A percentile compares a stretch with the other conserved stretches of the same genome.
Conservation (phyloP, 2,329 filamentous ascomycete genomes). For the Blastomyces parvus region DNA sequence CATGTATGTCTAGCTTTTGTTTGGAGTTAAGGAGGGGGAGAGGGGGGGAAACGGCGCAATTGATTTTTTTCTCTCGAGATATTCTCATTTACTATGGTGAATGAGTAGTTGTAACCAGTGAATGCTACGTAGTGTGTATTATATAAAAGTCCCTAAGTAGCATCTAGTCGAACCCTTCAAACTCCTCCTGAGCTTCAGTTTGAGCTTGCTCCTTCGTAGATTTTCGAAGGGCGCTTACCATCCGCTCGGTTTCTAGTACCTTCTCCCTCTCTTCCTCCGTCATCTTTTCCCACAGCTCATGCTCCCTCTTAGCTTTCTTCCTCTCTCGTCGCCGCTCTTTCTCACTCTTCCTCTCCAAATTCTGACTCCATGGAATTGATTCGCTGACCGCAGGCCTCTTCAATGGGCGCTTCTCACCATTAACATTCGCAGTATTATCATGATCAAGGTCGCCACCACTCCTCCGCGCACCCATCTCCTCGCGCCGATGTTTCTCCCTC, state of each 20-base stretch:
- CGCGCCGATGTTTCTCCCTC: conserved; percentile 56
- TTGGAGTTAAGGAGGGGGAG: neutral
- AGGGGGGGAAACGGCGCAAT: neutral
- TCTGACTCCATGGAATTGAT: conserved; percentile 64
- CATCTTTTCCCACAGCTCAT: conserved; percentile 54
- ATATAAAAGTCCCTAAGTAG: neutral
- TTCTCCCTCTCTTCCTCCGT: conserved; percentile 60
- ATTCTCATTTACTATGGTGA: neutral
- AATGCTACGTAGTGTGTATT: neutral
- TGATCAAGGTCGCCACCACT: neutral
- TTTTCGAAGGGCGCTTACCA: conserved; percentile 54
- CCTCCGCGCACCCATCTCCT: conserved; percentile 45
- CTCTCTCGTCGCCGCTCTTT: conserved; percentile 55
- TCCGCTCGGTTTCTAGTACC: conserved; percentile 51
- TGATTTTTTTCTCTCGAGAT: neutral
- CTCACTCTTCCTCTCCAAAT: conserved; percentile 56
- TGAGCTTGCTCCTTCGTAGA: conserved; percentile 17
- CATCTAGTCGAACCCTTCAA: conserved; percentile 47
- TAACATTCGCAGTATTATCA: conserved; percentile 14
- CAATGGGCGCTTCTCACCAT: conserved; percentile 33
- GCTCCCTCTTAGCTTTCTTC: conserved; percentile 54
- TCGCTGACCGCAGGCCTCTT: conserved; percentile 50
- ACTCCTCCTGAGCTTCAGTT: conserved; percentile 38
- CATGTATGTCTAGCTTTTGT: neutral
- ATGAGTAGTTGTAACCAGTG: conserved; percentile 2